A percentile compares a stretch with the other conserved stretches of the same genome.
Conservation (phyloP, 225 moss, liverwort and hornwort species). For the Antitrichia curtipendula region DNA sequence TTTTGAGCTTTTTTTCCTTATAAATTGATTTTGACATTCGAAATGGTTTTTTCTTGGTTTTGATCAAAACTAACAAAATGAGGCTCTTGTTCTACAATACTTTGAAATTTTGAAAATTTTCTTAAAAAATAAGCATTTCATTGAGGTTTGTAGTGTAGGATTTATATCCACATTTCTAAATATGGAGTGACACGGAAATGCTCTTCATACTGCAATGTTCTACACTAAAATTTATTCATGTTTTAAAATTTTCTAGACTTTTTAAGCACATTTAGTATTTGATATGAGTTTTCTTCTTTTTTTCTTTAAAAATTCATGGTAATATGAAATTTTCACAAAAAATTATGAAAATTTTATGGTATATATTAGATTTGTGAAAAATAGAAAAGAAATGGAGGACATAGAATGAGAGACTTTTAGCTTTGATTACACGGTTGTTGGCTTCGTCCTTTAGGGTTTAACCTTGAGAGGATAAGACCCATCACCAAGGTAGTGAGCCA, state of each 20-base stretch:
- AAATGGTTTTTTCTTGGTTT: background rate
- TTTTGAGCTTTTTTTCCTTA: background rate
- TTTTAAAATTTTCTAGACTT: background rate
- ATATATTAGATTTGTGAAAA: background rate
- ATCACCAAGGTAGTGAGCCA: too few species aligned
- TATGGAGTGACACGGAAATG: rapidly evolving
- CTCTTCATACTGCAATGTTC: background rate
- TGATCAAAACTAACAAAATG: background rate
- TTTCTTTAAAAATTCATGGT: background rate
- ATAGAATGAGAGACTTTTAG: background rate
- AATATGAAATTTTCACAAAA: background rate
- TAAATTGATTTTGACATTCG: background rate
- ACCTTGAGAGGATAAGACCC: background rate
- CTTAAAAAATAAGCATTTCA: background rate
- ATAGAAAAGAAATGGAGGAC: background rate
- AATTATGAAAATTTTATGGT: background rate
- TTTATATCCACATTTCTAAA: background rate
- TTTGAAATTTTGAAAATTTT: background rate
- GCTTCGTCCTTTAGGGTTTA: background rate
- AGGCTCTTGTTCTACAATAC: background rate
- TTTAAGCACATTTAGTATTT: background rate
- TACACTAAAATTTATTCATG: background rate
- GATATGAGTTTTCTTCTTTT: background rate
- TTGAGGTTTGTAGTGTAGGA: background rate
- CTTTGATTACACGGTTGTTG: rapidly evolving